Base-by-base conservation (phyloP, 2,329 filamentous ascomycete species). In the Hirsutella thompsonii region DNA sequence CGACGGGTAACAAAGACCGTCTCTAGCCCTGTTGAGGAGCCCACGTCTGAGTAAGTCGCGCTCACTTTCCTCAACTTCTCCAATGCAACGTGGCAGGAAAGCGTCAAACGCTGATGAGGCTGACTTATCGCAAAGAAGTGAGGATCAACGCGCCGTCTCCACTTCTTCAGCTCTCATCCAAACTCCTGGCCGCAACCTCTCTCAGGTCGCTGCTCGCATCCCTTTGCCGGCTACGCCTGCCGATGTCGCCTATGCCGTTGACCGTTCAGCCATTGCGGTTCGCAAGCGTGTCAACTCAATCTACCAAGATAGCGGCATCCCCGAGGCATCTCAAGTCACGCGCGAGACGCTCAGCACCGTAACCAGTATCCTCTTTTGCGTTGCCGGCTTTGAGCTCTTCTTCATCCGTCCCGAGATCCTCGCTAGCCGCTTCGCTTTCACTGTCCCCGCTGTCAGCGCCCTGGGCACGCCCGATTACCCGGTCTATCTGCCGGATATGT, bases 161-260 rank as follows among this genome's bases (percentile, higher is more conserved):
- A 61, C 70, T 34, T 16, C 41, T 5, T 63, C 64, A 40, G 63
- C 72, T 49, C 52, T 72, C 45, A 54, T 67, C 51, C 63, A 67
- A 50, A 70, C 70, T 40, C 67, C 72, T 14, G 65, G 61, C 20
- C 72, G 72, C 51, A 68, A 68, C 36, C 58, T 77, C 39, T 66
- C 69, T 11, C 66, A 74, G 39, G 70, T 75, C 44, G 59, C 67
- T 45, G 56, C 67, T 43, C 79, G 76, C 52, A 74, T 88, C 39
- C 75, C 80, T n/a, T 69, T 93, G 39, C 86, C 86, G 19, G 79
- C 86, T 8, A 88, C 86, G 2, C 88, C 88, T 5, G 80, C 83
- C 33, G 78, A 83, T 45, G 79, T 94, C 29, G 83, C 81, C 32
- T 70, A 81, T 49, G 79, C 76, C 47, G 79, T 93, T 56, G 88